These are phyloP conservation scores for Hippophae gyantsensis DNA, from an alignment of 306 rosid genomes.

Conservation along the genomic window DNA sequence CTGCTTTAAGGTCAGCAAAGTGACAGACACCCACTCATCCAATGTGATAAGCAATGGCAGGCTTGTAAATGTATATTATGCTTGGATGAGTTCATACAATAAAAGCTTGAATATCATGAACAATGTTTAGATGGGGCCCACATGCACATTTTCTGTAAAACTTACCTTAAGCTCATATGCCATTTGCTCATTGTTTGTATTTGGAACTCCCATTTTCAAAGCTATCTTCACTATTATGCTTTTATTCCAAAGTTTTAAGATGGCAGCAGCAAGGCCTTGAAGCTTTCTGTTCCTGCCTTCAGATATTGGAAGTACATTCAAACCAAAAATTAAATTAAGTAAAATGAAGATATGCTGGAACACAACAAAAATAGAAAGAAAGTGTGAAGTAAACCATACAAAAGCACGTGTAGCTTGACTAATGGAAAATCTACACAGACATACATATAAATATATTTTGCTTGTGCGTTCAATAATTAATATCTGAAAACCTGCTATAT, in stretches of 20 bases:
- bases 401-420: neutral
- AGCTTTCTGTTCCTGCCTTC: conserved; percentile 78
- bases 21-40: neutral
- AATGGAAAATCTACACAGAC: too few species aligned
- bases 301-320: conserved; percentile 14
- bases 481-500: neutral
- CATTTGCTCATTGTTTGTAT: conserved; percentile 63
- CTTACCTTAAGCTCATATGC: conserved; percentile 80
- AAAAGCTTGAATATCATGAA: conserved; percentile 6
- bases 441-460: too few species aligned
- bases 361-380: neutral
- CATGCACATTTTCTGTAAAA: conserved; percentile 16
- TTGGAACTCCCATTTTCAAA: conserved; percentile 61
- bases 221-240: conserved; percentile 68
- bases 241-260: conserved; percentile 81
- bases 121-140: neutral
- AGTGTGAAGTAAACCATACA: too few species aligned
- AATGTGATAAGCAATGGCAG: neutral
- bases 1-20: neutral
- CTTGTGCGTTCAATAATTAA: neutral
- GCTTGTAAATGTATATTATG: neutral
- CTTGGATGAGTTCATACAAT: neutral
- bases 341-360: conserved; percentile 1
- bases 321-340: conserved; percentile 8
- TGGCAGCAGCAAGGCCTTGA: conserved; percentile 77